Conservation (phyloP, 2,329 filamentous ascomycete genomes). For the Nigrospora oryzae region DNA sequence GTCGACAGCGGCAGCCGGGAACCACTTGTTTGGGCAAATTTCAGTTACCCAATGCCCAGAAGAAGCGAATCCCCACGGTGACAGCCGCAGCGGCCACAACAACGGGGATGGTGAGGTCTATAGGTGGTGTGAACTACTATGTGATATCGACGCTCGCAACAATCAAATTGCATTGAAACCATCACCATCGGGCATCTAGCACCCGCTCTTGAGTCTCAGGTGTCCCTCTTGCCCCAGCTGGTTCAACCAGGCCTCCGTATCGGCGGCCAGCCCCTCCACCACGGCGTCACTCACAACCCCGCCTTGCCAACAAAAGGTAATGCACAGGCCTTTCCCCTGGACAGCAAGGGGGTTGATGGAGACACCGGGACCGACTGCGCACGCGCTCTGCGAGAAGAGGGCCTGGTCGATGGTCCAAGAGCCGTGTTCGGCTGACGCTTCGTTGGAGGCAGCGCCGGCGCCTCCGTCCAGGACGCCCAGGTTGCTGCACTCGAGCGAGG, state of each 20-base stretch:
- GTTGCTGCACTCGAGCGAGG: slow-evolving; percentile 16
- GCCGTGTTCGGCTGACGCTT: not conserved
- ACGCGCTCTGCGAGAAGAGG: slow-evolving; percentile 4
- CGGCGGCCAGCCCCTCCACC: not conserved
- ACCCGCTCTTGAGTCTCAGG: not conserved
- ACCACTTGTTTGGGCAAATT: too few species aligned
- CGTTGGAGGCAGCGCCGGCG: not conserved
- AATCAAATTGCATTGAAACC: too few species aligned
- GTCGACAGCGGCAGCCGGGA: too few species aligned
- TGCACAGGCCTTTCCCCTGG: slow-evolving; percentile 1
- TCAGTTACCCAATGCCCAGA: too few species aligned
- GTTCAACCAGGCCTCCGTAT: slow-evolving; percentile 2
- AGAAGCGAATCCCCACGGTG: too few species aligned
- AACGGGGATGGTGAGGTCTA: too few species aligned
- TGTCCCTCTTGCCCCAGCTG: not conserved
- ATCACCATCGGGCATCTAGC: too few species aligned
- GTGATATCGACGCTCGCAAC: too few species aligned
- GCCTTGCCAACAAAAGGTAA: slow-evolving; percentile 2
- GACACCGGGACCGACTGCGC: not conserved
- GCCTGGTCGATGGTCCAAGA: slow-evolving; percentile 13
- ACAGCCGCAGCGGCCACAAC: too few species aligned
- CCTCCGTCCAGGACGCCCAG: slow-evolving; percentile 16
- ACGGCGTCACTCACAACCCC: not conserved
- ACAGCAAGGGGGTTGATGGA: slow-evolving; percentile 2
- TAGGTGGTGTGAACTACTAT: too few species aligned